Evolutionary conservation across 257 asterid species (phyloP).

Genomic region (Handroanthus guayacan): DNA sequence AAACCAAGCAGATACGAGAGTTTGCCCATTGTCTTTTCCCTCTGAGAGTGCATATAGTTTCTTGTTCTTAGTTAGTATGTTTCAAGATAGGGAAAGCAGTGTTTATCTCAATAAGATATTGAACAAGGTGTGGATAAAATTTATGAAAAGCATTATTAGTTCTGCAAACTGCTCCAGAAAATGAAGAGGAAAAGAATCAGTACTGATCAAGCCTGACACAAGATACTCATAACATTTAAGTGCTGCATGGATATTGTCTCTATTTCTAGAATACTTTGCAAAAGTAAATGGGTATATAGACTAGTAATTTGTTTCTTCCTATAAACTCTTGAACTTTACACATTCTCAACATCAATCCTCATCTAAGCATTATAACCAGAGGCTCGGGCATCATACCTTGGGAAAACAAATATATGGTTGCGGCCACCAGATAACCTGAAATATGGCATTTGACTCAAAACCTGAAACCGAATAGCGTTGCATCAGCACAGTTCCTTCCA

Average conservation of each 20-base stretch:
- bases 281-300: not conserved
- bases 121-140: not conserved
- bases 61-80: not conserved
- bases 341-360: slow-evolving; percentile 13
- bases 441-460: slow-evolving; percentile 94
- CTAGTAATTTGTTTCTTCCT: too few relatives aligned
- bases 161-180: slow-evolving; percentile 13
- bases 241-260: not conserved
- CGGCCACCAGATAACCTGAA: slow-evolving; percentile 96
- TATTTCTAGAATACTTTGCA: not conserved
- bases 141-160: not conserved
- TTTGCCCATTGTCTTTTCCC: not conserved
- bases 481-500: slow-evolving; percentile 26
- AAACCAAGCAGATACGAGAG: slow-evolving; percentile 6
- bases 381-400: slow-evolving; percentile 61
- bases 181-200: slow-evolving; percentile 23
- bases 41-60: not conserved
- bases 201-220: not conserved
- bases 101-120: slow-evolving; percentile 3
- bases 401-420: slow-evolving; percentile 89
- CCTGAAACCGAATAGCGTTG: slow-evolving; percentile 68
- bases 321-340: not conserved
- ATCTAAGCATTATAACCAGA: slow-evolving; percentile 13
- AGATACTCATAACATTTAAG: slow-evolving; percentile 8
- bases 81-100: not conserved